Evolutionary conservation across 192 early-diverging fungal genomes (phyloP).

Genomic region (Gamsiella multidivaricata): DNA sequence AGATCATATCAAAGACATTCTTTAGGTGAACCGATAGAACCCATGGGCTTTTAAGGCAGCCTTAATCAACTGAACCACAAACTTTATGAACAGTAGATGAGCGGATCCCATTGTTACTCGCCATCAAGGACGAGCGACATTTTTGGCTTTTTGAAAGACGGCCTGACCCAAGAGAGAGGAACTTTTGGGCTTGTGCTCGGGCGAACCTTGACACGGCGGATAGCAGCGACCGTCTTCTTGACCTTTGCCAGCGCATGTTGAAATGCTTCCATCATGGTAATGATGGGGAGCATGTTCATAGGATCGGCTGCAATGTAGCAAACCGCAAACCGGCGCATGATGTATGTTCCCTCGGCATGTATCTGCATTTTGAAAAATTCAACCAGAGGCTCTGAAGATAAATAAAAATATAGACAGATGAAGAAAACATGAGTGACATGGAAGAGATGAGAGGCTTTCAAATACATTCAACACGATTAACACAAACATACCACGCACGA

Average conservation of each 20-base stretch:
- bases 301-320: conserved; percentile 24
- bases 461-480: not conserved
- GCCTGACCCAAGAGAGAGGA: conserved; percentile 17
- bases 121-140: too few species aligned
- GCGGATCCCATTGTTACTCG: too few species aligned
- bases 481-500: conserved; percentile 14
- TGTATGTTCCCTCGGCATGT: conserved; percentile 26
- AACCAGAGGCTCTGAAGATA: conserved; percentile 21
- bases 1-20: too few species aligned
- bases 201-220: conserved; percentile 19
- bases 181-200: conserved; percentile 17
- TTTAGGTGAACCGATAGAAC: too few species aligned
- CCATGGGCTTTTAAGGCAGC: too few species aligned
- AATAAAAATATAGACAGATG: not conserved
- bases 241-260: conserved; percentile 12
- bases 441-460: not conserved
- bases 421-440: not conserved
- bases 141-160: conserved; percentile 5
- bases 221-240: not conserved
- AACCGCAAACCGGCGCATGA: conserved; percentile 25
- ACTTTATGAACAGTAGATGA: too few species aligned
- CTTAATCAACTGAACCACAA: too few species aligned
- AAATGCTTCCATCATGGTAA: conserved; percentile 23
- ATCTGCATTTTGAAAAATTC: conserved; percentile 29
- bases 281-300: conserved; percentile 20